Base-by-base conservation (phyloP, 176 grass and related monocot genomes). In the Aechmea fasciata region DNA sequence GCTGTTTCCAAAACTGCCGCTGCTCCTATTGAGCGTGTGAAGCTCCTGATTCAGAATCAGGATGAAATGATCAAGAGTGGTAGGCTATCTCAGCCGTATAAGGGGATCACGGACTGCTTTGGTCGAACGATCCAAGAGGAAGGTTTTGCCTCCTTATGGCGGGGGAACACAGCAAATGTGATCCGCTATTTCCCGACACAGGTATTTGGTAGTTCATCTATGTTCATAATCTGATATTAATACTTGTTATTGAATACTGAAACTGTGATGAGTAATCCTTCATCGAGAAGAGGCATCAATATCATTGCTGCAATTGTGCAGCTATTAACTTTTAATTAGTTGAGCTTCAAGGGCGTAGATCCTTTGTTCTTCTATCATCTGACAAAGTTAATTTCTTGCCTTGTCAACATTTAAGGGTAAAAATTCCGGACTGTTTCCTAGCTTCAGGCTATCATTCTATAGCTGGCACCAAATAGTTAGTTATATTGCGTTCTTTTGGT, bases 21-120 rank as follows among this genome's bases (percentile, higher is more conserved):
- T 59, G 52, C 69, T 59, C 69, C 69, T 41, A 71, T 71, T 71
- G 52, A 71, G 57, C 69, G 69, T 57, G 69, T 59, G 13, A 71
- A 71, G 13, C 26, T 71, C 54, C 52, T 71, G 7, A 59, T 71
- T 24, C 69, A 59, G 69, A 71, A 71, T 25, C 69, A 71, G 69
- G 69, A 71, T 71, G 69, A 71, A 23, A 71, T 71, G 69, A 71
- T 71, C 14, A 71, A 71, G 69, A 59, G 26, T 71, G 69, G 69
- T 19, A 24, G 69, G n/a, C 69, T 59, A n/a, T 54, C 69, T 57
- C 50, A 71, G 57, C 69, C 69, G 11, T 71, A 71, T 14, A 71
- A 71, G 52, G 69, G 69, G n/a, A 71, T 71, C 23, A 11, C 24
- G 20, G 69, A 59, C 25, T 71, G 26, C 51, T 71, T 71, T 59